Conservation (phyloP, 805 yeast genomes). For the Suhomyces tanzawaensis region DNA sequence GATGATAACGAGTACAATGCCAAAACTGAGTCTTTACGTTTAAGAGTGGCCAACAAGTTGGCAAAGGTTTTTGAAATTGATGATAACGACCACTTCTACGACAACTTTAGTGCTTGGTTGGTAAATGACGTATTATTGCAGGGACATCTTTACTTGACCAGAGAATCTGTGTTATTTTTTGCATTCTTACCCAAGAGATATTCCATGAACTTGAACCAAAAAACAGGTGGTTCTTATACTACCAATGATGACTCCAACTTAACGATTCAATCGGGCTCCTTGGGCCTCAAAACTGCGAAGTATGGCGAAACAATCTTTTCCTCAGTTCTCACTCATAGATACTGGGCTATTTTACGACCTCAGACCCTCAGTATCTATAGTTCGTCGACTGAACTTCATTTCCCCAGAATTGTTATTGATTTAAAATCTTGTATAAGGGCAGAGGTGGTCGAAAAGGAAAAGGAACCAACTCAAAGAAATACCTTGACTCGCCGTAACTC, state of each 20-base stretch:
- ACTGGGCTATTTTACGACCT: slow-evolving; percentile 78
- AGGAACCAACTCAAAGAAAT: background rate
- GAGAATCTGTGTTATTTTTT: slow-evolving; percentile 62
- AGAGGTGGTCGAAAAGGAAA: slow-evolving; percentile 42
- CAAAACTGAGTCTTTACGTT: slow-evolving; percentile 15
- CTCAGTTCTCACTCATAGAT: slow-evolving; percentile 45
- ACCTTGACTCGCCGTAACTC: slow-evolving; percentile 1
- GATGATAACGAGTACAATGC: slow-evolving; percentile 8
- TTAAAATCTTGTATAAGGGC: slow-evolving; percentile 61
- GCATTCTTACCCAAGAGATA: slow-evolving; percentile 65
- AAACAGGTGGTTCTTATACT: slow-evolving; percentile 1
- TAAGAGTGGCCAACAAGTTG: slow-evolving; percentile 34
- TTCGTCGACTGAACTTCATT: slow-evolving; percentile 76
- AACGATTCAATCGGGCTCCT: slow-evolving; percentile 34
- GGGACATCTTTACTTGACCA: slow-evolving; percentile 79
- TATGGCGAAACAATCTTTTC: slow-evolving; percentile 38
- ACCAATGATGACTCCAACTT: slow-evolving; percentile 24
- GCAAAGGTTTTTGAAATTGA: slow-evolving; percentile 41
- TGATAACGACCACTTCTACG: slow-evolving; percentile 54
- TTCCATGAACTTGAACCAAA: slow-evolving; percentile 1
- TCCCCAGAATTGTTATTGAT: slow-evolving; percentile 76
- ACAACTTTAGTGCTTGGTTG: slow-evolving; percentile 77
- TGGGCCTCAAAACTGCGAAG: slow-evolving; percentile 38
- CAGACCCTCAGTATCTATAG: slow-evolving; percentile 67
- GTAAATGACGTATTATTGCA: slow-evolving; percentile 78